These are phyloP conservation scores for Basipetospora chlamydospora DNA, from an alignment of 2,329 filamentous ascomycete species.

Conservation along the genomic window DNA sequence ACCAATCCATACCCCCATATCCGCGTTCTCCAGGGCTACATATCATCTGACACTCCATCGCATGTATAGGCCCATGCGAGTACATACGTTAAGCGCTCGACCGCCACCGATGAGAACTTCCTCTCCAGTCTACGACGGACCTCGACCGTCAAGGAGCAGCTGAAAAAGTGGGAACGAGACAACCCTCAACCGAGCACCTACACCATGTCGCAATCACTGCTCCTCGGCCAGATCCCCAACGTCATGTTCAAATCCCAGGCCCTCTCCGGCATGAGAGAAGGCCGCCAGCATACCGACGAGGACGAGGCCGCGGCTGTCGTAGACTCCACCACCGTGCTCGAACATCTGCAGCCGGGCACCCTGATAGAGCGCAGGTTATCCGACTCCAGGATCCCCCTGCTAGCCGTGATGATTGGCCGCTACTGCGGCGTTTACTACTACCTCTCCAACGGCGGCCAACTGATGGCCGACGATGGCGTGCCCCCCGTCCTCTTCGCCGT, in stretches of 20 bases:
- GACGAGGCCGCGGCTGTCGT: slow-evolving; percentile 1
- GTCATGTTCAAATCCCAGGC: slow-evolving; percentile 1
- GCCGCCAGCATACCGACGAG: neutral
- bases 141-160: slow-evolving; percentile 1
- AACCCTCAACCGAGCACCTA: slow-evolving; percentile 4
- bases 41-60: too few species aligned
- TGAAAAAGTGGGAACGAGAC: slow-evolving; percentile 5
- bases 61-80: neutral
- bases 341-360: slow-evolving; percentile 3
- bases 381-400: slow-evolving; percentile 27
- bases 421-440: slow-evolving; percentile 37
- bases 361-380: slow-evolving; percentile 14
- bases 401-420: slow-evolving; percentile 38
- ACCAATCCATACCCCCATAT: too few species aligned
- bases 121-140: neutral
- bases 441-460: slow-evolving; percentile 37
- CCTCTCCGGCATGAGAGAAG: slow-evolving; percentile 1
- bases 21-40: too few species aligned
- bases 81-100: neutral
- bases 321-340: too few species aligned
- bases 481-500: slow-evolving; percentile 32
- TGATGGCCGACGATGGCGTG: slow-evolving; percentile 26
- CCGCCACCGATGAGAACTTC: neutral
- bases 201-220: slow-evolving; percentile 3
- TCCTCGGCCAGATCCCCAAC: slow-evolving; percentile 5